Base-by-base conservation (phyloP, 495 filamentous ascomycete species). In the Annulohypoxylon maeteangense region DNA sequence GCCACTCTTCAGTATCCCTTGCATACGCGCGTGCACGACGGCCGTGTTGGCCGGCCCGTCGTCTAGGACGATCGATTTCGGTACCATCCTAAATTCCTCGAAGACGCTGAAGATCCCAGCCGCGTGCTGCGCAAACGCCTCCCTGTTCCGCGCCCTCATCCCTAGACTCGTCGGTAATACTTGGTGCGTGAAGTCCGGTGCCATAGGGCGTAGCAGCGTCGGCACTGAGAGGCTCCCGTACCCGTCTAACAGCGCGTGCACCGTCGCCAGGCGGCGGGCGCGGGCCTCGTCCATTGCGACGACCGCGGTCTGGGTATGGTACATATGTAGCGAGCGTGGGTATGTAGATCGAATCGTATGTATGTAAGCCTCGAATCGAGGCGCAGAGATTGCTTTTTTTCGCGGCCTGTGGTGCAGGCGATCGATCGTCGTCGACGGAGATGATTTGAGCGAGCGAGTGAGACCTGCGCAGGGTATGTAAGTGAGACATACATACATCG, bases 21-120 rank as follows among this genome's bases (percentile, higher is more conserved):
- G 67, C 80, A 84, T 84, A 3, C 69, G 69, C 1, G 78, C 77
- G 44, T 80, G 61, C 12, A 83, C 65, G 6, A 78, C 74, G 1
- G 81, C 74, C 22, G 68, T 58, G 7, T 73, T 72, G n/a, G 56
- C 61, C 1, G 44, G 57, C 11, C 54, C 63, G 59, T 82, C 80
- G 44, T 81, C 80, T n/a, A n/a, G n/a, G 65, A 76, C 75, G 22
- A 82, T 74, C 0, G 48, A 67, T 51, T 71, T 70, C 0, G 82
- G 80, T 10, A 78, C 42, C 78, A 84, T 79, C 7, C 54, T 58
- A 72, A 84, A 83, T 1, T 66, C 23, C 31, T 77, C 69, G 59
- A 84, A 83, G 8, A 82, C 27, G n/a, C 68, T 70, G 62, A 81
- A 81, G 27, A 83, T 77, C 12, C 72, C 67, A 0, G 57, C 65